phyloP scores from a whole-genome alignment of 1,284 basidiomycete genomes.

The Ceratobasidium theobromae region DNA sequence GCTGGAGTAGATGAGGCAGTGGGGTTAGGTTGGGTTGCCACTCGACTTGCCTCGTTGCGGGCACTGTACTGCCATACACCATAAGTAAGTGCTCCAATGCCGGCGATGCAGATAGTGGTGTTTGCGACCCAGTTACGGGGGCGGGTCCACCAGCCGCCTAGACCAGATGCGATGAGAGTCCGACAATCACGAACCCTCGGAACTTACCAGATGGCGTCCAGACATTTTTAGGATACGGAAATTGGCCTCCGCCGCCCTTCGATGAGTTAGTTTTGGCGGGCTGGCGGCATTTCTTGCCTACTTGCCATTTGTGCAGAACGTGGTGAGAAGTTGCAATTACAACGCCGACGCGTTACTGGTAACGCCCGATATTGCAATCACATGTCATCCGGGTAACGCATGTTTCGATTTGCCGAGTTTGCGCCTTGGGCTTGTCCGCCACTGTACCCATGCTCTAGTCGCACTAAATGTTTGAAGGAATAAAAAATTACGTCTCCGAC shows the following conservation, averaged over 20 bases:
- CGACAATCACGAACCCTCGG: neutral
- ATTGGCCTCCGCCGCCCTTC: slow-evolving; percentile 42
- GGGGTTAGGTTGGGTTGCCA: too few relatives aligned
- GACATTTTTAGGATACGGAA: slow-evolving; percentile 43
- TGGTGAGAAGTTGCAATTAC: neutral
- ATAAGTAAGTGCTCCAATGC: slow-evolving; percentile 44
- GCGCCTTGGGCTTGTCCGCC: neutral
- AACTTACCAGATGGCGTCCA: slow-evolving; percentile 42
- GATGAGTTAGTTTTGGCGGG: neutral
- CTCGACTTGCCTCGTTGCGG: slow-evolving; percentile 46
- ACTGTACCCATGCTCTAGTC: slow-evolving; percentile 16
- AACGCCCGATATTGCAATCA: neutral
- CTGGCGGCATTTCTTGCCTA: neutral
- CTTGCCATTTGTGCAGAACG: slow-evolving; percentile 4
- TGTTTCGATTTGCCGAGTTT: neutral
- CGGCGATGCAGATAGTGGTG: slow-evolving; percentile 45
- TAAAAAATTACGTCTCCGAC: slow-evolving; percentile 53
- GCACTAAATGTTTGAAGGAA: slow-evolving; percentile 45
- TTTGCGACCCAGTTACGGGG: slow-evolving; percentile 49
- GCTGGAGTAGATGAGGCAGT: neutral
- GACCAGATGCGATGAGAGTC: neutral
- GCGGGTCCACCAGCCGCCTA: slow-evolving; percentile 51
- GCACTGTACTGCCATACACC: slow-evolving; percentile 47
- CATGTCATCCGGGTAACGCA: slow-evolving; percentile 21
- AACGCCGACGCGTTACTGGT: neutral